These are phyloP conservation scores for Coemansia reversa DNA, from an alignment of 192 early-diverging fungal genomes.

Conservation along the genomic window DNA sequence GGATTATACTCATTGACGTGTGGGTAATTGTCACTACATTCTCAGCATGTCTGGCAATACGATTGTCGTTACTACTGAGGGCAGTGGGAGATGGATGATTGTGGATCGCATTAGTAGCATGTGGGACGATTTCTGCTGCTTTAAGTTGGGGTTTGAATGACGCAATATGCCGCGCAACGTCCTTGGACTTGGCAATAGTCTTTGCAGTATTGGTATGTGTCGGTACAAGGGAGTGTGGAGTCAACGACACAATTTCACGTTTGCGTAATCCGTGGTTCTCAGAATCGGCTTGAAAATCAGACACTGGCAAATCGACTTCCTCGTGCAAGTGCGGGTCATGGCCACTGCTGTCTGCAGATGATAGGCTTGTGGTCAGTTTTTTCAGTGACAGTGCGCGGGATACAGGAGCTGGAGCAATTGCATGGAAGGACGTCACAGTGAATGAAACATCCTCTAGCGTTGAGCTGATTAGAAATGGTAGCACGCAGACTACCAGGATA, in stretches of 20 bases:
- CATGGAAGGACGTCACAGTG: conserved; percentile 28
- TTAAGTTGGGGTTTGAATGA: background rate
- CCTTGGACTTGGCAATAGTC: background rate
- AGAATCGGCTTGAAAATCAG: background rate
- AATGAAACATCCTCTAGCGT: conserved; percentile 48
- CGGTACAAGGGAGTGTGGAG: background rate
- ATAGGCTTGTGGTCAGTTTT: background rate
- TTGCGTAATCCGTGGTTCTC: background rate
- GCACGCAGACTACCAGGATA: conserved; percentile 34
- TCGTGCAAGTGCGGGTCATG: background rate
- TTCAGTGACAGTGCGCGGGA: conserved; percentile 14
- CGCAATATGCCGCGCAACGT: background rate
- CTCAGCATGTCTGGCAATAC: background rate
- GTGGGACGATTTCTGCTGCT: background rate
- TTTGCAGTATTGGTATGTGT: background rate
- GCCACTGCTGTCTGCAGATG: background rate
- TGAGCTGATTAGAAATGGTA: conserved; percentile 42
- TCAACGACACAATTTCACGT: background rate
- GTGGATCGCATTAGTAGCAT: background rate
- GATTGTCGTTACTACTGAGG: background rate
- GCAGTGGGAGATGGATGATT: background rate
- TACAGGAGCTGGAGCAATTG: conserved; percentile 28
- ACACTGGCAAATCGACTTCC: background rate
- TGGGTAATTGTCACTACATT: conserved; percentile 19
- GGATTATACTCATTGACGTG: conserved; percentile 17